Evolutionary conservation across 805 yeast genomes (phyloP).

Genomic region (Saccharomycopsis sp.): DNA sequence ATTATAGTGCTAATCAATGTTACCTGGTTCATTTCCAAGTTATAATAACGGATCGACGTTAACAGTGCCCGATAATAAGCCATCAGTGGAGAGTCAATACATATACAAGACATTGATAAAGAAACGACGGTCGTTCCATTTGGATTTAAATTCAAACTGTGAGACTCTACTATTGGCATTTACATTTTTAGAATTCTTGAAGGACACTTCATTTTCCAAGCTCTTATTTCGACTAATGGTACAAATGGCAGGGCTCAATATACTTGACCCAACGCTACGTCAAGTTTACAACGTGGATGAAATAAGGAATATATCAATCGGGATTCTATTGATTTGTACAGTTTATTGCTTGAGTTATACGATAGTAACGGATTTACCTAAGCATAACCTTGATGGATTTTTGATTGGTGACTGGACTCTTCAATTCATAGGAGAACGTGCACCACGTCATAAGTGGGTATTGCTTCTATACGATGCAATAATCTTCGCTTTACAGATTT

Average conservation of each 20-base stretch:
- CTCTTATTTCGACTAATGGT: slow-evolving; percentile 8
- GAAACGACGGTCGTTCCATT: slow-evolving; percentile 3
- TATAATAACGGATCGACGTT: not conserved
- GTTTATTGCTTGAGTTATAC: slow-evolving; percentile 12
- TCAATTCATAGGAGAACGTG: slow-evolving; percentile 17
- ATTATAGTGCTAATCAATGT: too few relatives aligned
- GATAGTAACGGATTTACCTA: slow-evolving; percentile 6
- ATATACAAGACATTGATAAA: not conserved
- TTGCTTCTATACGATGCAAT: slow-evolving; percentile 12
- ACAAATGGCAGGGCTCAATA: not conserved
- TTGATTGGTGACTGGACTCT: slow-evolving; percentile 15
- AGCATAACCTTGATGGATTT: slow-evolving; percentile 2
- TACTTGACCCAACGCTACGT: slow-evolving; percentile 4
- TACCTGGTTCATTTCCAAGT: slow-evolving; percentile 2
- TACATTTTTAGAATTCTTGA: slow-evolving; percentile 12
- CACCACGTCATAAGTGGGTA: slow-evolving; percentile 7
- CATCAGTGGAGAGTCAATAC: not conserved
- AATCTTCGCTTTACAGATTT: slow-evolving; percentile 11
- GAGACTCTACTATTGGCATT: slow-evolving; percentile 12
- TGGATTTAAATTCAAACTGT: slow-evolving; percentile 8
- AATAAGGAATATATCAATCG: slow-evolving; percentile 3
- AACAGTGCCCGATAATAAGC: not conserved
- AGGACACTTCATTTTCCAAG: slow-evolving; percentile 18
- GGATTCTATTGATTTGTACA: slow-evolving; percentile 7
- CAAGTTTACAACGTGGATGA: not conserved